phyloP scores from a whole-genome alignment of 768 basidiomycete species.

The Mycena kentingensis region DNA sequence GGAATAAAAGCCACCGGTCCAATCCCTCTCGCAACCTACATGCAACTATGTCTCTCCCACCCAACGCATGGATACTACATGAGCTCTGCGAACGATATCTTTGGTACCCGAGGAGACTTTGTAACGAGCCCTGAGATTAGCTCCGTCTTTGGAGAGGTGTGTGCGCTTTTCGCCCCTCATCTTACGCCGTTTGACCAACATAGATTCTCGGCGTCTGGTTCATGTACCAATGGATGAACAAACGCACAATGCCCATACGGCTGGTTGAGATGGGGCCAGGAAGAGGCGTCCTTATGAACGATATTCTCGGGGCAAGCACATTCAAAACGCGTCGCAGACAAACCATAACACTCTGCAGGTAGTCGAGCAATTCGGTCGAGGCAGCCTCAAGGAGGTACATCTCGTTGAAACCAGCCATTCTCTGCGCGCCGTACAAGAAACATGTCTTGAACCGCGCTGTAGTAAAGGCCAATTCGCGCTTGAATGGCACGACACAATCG shows the following conservation, averaged over 20 bases:
- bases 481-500: constrained; percentile 74
- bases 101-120: constrained; percentile 90
- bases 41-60: constrained; percentile 88
- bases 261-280: constrained; percentile 94
- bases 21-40: constrained; percentile 84
- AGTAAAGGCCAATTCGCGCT: constrained; percentile 41
- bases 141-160: constrained; percentile 94
- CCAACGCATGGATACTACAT: constrained; percentile 94
- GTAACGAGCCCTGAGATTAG: constrained; percentile 96
- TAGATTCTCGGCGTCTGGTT: constrained; percentile 91
- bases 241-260: constrained; percentile 49
- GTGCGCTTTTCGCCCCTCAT: constrained; percentile 23
- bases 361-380: constrained; percentile 47
- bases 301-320: constrained; percentile 84
- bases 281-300: constrained; percentile 87
- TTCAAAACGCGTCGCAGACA: too few species aligned
- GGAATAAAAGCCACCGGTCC: constrained; percentile 67
- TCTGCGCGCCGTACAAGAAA: constrained; percentile 65
- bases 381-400: constrained; percentile 54
- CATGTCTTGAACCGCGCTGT: constrained; percentile 43
- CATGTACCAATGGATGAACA: constrained; percentile 71
- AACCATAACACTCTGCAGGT: constrained; percentile 51
- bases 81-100: constrained; percentile 68
- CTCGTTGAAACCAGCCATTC: constrained; percentile 80
- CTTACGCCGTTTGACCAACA: constrained; percentile 41